Percentiles rank a stretch among this genome's conserved stretches.
Conservation (phyloP, 1,284 basidiomycete species). For the Heterobasidion irregulare region DNA sequence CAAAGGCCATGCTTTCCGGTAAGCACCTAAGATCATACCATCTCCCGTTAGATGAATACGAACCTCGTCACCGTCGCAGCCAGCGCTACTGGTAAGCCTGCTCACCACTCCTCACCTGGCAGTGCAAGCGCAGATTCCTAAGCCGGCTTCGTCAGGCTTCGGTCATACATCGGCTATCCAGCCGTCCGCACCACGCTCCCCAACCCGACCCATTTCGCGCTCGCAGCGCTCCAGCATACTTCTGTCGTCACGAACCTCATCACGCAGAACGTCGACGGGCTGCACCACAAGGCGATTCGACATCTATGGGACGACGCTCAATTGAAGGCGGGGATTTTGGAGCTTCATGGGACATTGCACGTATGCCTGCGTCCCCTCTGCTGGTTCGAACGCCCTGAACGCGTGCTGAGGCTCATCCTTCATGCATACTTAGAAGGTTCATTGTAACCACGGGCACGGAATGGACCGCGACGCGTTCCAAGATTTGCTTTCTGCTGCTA, state of each 20-base stretch:
- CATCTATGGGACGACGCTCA: conserved; percentile 26
- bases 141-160: conserved; percentile 43
- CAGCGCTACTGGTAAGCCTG: conserved; percentile 63
- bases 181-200: conserved; percentile 73
- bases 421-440: conserved; percentile 48
- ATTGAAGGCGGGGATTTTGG: conserved; percentile 51
- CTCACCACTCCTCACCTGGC: too few species aligned
- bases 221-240: conserved; percentile 75
- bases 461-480: conserved; percentile 70
- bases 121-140: too few species aligned
- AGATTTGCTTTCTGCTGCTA: conserved; percentile 57
- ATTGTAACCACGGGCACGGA: conserved; percentile 64
- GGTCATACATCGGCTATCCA: conserved; percentile 79
- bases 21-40: conserved; percentile 12
- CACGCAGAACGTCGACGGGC: conserved; percentile 91
- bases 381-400: background rate
- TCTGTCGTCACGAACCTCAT: conserved; percentile 59
- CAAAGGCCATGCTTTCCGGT: conserved; percentile 64
- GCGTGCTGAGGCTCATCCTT: background rate
- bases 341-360: conserved; percentile 86
- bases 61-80: conserved; percentile 23
- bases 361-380: conserved; percentile 29
- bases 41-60: background rate
- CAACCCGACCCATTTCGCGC: conserved; percentile 81
- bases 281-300: conserved; percentile 70